Base-by-base conservation (phyloP, 73 alveolate genomes). In the Diophrys appendiculata region DNA sequence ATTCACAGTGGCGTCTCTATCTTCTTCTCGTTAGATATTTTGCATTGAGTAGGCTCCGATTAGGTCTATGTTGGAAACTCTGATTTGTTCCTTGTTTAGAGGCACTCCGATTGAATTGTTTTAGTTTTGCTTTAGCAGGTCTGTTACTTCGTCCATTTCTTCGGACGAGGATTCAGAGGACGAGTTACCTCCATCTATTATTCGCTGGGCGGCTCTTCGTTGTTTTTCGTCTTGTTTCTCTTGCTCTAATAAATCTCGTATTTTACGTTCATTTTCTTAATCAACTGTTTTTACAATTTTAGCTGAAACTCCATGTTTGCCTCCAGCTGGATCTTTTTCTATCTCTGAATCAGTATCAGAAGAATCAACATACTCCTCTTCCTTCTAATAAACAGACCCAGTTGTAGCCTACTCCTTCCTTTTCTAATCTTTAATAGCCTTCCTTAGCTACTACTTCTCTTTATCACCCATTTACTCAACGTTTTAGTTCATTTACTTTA, bases 21-120 rank as follows among this genome's bases (percentile, higher is more conserved):
- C 18, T 5, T 43, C 60, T 43, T 43, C 60, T 5, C 18, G 5
- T 43, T 43, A 18, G 18, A 43, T 43, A 18, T 43, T 43, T 5
- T 5, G n/a, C 18, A 18, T 18, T 43, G 60, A 43, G 60, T 43
- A 43, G 60, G 60, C 60, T 43, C 60, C 60, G 18, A 43, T 43
- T 5, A 43, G 60, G 60, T 43, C 60, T 11, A 43, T 43, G 60
- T 43, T 43, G 60, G 60, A 43, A 43, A 43, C 18, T 11, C 60
- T 5, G 60, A 43, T 43, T 18, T 11, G 5, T 43, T 43, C 60
- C 18, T 43, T 43, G 18, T 43, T 43, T 43, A 43, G n/a, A 43
- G 60, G 60, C n/a, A 43, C 60, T 43, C 60, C 60, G 60, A 43
- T 43, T 43, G 60, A 43, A 43, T 43, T 43, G 60, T 43, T 43